Base-by-base conservation (phyloP, 495 filamentous ascomycete genomes). In the Penicillium riverlandense region DNA sequence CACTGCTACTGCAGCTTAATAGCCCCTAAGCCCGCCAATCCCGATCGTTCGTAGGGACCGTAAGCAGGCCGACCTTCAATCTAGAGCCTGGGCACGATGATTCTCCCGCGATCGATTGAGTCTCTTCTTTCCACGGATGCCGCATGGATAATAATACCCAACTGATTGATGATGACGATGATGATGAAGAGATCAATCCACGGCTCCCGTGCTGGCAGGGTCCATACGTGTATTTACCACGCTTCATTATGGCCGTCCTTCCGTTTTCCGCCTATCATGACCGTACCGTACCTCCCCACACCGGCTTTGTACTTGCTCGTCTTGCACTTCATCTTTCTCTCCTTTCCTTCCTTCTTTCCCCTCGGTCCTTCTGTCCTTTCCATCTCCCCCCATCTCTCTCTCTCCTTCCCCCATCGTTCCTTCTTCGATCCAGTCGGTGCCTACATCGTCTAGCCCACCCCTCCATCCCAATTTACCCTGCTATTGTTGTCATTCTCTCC, bases 401-500 rank as follows among this genome's bases (percentile, higher is more conserved):
- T 58, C 55, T 57, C 48, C 44, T 53, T 61, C 45, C 44, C 44
- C 44, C 49, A 45, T 47, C 45, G 47, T 32, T 47, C 42, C 38
- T 47, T 47, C 53, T 38, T 55, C 54, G 43, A 47, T 47, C 44
- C 30, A 41, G 48, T 61, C 52, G 57, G 50, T 61, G 57, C 33
- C 34, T 50, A 52, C 47, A 56, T 59, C 62, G 52, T 50, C 55
- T 48, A 48, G 53, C 53, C 50, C 49, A 51, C 47, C 56, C 42
- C 52, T 54, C 45, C 51, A 47, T 57, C 51, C 35, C 43, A 52
- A 55, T 22, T 22, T 22, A 3, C 22, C 22, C 22, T 22, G 22
- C 38, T 45, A 45, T 46, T 44, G 55, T 50, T 61, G 63, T 68
- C 69, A 64, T 65, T 70, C 69, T 68, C 57, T 62, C 59, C 50